Base-by-base conservation (phyloP, 495 filamentous ascomycete species). In the Tuber umbilicatum region DNA sequence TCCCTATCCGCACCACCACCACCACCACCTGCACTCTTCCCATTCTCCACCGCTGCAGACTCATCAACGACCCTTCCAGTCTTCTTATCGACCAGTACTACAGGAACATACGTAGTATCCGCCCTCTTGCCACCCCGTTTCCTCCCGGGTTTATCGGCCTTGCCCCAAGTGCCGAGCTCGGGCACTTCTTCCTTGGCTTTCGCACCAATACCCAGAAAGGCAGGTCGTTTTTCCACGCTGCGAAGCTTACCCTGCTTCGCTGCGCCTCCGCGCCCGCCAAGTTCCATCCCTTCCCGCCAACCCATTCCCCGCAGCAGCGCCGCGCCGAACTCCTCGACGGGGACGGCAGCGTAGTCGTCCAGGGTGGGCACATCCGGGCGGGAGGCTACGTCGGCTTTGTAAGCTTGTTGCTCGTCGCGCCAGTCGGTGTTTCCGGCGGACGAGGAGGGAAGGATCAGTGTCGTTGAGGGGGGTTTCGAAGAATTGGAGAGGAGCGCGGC, bases 291-390 rank as follows among this genome's bases (percentile, higher is more conserved):
- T 74, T 97, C 92, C 80, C 91, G 91, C 94, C 94, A 97, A 6
- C 95, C 95, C 90, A 97, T 96, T 17, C 93, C 92, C 10, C 93
- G 88, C 39, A 99, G 87, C 70, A 98, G 84, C 3, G 92, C 93
- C 37, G 92, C 90, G 43, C 94, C 95, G 79, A 98, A 99, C 74
- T 97, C 93, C 75, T 97, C 95, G 47, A 98, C 93, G 0, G 96
- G 94, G 17, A 97, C 88, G 5, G 90, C 89, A 40, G 89, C 90
- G 84, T 99, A 99, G 78, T 94, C 93, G 68, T 93, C 93, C 37
- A 95, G 85, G 0, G 88, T 90, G 3, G 93, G 90, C 23, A 89
- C 84, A 37, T 93, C 91, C 0, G 94, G 93, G 0, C 93, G 89
- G n/a, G 87, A 86, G 2, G 87, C 86, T 60, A 94, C 86, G 80